phyloP scores from a whole-genome alignment of 1,284 basidiomycete species.

The Ceratobasidium sp. region DNA sequence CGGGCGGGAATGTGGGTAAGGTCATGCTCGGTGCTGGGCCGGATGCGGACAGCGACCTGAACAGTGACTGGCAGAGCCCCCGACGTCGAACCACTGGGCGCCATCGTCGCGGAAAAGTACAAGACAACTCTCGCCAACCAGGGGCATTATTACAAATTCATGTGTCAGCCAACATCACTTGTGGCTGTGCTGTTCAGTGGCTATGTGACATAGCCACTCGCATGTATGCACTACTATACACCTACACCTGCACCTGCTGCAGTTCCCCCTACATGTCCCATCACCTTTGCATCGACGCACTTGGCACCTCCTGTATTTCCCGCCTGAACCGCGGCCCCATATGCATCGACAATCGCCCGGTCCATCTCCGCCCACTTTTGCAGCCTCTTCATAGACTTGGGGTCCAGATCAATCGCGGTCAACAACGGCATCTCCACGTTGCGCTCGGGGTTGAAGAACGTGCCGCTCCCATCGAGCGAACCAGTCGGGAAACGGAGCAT shows the following conservation, averaged over 20 bases:
- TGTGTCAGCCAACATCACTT: background rate
- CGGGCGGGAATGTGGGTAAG: conserved; percentile 86
- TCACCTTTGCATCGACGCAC: conserved; percentile 14
- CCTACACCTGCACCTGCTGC: background rate
- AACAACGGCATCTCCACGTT: conserved; percentile 52
- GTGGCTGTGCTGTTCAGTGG: background rate
- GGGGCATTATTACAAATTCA: background rate
- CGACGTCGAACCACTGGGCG: conserved; percentile 10
- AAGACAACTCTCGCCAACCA: background rate
- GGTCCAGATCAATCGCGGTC: conserved; percentile 86
- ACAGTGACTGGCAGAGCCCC: conserved; percentile 18
- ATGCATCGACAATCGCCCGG: conserved; percentile 65
- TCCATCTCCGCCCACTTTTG: conserved; percentile 80
- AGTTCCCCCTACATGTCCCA: background rate
- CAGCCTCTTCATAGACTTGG: conserved; percentile 77
- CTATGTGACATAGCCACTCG: background rate
- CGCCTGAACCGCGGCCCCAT: background rate
- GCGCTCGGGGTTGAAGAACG: conserved; percentile 33
- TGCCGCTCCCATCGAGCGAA: conserved; percentile 2
- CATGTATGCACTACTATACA: background rate
- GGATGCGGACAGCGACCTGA: conserved; percentile 82
- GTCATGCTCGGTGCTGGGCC: conserved; percentile 87
- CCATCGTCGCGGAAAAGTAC: conserved; percentile 33
- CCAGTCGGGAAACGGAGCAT: conserved; percentile 63
- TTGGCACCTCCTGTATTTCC: background rate